phyloP scores from a whole-genome alignment of 441 rosid genomes.

The Gossypium davidsonii region DNA sequence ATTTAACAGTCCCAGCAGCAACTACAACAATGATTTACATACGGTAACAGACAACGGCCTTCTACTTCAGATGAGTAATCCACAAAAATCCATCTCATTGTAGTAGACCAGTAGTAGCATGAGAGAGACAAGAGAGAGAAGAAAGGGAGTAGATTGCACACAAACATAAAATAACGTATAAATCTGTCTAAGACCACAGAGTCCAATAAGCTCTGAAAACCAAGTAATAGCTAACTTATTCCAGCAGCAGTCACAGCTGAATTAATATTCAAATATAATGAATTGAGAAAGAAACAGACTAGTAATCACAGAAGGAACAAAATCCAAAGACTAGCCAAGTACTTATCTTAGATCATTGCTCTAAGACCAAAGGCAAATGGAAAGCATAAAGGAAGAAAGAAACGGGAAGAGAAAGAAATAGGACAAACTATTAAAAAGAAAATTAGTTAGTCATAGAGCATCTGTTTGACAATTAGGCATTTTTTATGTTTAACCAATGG shows the following conservation, averaged over 20 bases:
- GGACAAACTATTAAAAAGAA: background rate
- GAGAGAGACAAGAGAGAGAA: background rate
- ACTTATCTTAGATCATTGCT: background rate
- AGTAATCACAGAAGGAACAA: background rate
- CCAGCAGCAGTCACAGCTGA: background rate
- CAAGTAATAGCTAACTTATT: constrained; percentile 2
- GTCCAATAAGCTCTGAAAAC: background rate
- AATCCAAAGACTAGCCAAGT: background rate
- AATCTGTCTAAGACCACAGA: background rate
- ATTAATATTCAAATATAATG: background rate
- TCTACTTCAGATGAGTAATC: constrained; percentile 6
- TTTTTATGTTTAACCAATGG: background rate
- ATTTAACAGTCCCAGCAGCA: background rate
- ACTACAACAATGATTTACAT: background rate
- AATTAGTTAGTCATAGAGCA: background rate
- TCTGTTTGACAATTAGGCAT: background rate
- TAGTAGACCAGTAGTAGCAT: background rate
- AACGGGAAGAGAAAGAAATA: background rate
- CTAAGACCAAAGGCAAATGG: background rate
- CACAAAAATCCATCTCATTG: constrained; percentile 2
- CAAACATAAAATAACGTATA: background rate
- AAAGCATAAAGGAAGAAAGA: background rate
- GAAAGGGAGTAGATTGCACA: background rate
- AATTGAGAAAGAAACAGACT: background rate
- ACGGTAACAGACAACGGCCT: background rate